These are phyloP conservation scores for Rhynchosporium secalis DNA, from an alignment of 2,329 filamentous ascomycete species.

Conservation along the genomic window DNA sequence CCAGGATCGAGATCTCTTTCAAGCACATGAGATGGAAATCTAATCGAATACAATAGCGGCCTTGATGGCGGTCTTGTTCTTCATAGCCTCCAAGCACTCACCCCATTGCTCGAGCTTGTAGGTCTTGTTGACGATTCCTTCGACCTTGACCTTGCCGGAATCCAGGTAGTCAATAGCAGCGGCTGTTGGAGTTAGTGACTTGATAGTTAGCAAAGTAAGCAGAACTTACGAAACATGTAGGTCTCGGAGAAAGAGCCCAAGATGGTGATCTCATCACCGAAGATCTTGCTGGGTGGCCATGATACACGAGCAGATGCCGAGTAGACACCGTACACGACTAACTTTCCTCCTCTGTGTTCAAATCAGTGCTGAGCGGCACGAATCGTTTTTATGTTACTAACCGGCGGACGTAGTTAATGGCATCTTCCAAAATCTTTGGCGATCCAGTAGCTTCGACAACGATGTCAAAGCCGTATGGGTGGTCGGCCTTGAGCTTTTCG, in stretches of 20 bases:
- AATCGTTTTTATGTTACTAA: slow-evolving; percentile 47
- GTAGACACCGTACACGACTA: slow-evolving; percentile 72
- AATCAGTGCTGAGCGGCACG: neutral
- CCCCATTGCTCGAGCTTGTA: slow-evolving; percentile 73
- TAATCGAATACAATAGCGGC: slow-evolving; percentile 68
- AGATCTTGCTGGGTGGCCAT: slow-evolving; percentile 73
- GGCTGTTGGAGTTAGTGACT: slow-evolving; percentile 43
- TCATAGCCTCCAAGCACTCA: slow-evolving; percentile 69
- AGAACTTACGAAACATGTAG: slow-evolving; percentile 63
- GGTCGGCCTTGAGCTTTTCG: slow-evolving; percentile 59
- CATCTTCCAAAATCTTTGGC: slow-evolving; percentile 66
- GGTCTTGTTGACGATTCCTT: slow-evolving; percentile 71
- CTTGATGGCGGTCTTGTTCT: slow-evolving; percentile 73
- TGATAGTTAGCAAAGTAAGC: neutral
- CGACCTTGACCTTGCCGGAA: slow-evolving; percentile 60
- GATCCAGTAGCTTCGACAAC: slow-evolving; percentile 71
- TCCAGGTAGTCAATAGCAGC: slow-evolving; percentile 58
- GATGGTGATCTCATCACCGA: slow-evolving; percentile 67
- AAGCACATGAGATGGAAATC: neutral
- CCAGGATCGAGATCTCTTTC: neutral
- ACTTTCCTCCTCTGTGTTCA: slow-evolving; percentile 45
- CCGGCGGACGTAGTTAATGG: slow-evolving; percentile 70
- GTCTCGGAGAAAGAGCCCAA: slow-evolving; percentile 73
- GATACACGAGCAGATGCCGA: slow-evolving; percentile 60
- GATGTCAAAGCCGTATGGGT: slow-evolving; percentile 73